These are phyloP conservation scores for Sarocladium strictum DNA, from an alignment of 2,329 filamentous ascomycete genomes.

Conservation along the genomic window DNA sequence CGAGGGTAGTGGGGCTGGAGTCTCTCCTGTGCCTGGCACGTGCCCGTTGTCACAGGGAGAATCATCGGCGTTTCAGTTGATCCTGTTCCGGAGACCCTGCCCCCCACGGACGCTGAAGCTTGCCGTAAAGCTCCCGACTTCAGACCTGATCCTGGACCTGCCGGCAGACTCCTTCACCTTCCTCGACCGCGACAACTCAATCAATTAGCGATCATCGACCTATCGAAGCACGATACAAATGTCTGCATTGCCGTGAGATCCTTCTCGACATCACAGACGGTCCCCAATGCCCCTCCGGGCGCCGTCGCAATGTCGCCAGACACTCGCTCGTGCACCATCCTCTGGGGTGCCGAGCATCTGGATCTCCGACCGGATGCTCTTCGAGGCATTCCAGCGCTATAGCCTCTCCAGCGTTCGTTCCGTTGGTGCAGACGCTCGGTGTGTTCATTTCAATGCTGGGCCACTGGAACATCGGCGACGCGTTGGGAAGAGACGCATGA, in stretches of 20 bases:
- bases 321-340: constrained; percentile 15
- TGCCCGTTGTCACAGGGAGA: too few species aligned
- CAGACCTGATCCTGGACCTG: not conserved
- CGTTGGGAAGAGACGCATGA: constrained; percentile 48
- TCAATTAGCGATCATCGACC: not conserved
- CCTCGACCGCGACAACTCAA: not conserved
- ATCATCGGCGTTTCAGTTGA: not conserved
- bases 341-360: constrained; percentile 21
- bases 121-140: not conserved
- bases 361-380: constrained; percentile 27
- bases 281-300: constrained; percentile 25
- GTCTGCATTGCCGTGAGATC: not conserved
- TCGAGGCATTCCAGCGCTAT: constrained; percentile 25
- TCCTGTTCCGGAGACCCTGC: not conserved
- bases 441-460: constrained; percentile 40
- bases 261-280: not conserved
- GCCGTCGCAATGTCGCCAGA: constrained; percentile 20
- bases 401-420: constrained; percentile 14
- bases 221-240: not conserved
- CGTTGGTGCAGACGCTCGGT: constrained; percentile 17
- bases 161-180: not conserved
- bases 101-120: not conserved
- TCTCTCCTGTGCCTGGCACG: not conserved
- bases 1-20: not conserved
- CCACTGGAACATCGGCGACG: constrained; percentile 50